Conservation (phyloP, 202 grass and related monocot genomes). For the Musa balbisiana region DNA sequence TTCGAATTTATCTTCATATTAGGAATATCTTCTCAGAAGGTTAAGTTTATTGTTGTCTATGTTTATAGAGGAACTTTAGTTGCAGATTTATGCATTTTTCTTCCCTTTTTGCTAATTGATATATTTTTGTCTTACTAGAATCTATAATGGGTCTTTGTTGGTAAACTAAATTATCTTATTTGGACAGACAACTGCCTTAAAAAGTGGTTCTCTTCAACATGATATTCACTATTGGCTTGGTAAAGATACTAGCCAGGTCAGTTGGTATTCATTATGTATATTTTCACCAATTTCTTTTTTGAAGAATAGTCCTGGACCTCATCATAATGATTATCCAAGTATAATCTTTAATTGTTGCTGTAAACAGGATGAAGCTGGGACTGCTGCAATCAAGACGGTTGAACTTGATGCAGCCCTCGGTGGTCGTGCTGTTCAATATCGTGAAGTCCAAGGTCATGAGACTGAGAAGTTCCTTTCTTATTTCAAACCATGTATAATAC, state of each 20-base stretch:
- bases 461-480: slow-evolving; percentile 97
- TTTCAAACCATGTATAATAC: slow-evolving; percentile 99
- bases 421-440: slow-evolving; percentile 86
- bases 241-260: slow-evolving; percentile 89
- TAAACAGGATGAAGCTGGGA: slow-evolving; percentile 81
- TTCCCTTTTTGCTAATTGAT: background rate
- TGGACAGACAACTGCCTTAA: slow-evolving; percentile 61
- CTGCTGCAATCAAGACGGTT: slow-evolving; percentile 91
- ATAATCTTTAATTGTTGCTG: slow-evolving; percentile 15
- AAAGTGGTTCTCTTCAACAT: slow-evolving; percentile 84
- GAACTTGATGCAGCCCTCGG: slow-evolving; percentile 94
- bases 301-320: too few relatives aligned
- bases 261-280: background rate
- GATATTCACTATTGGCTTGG: slow-evolving; percentile 99
- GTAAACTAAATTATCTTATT: slow-evolving; percentile 21
- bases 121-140: background rate
- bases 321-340: background rate
- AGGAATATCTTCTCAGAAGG: too few relatives aligned
- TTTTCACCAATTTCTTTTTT: background rate
- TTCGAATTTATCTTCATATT: too few relatives aligned
- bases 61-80: too few relatives aligned
- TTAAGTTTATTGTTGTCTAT: too few relatives aligned
- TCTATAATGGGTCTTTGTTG: background rate
- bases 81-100: background rate
- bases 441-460: slow-evolving; percentile 95